phyloP scores from a whole-genome alignment of 345 rosid species.

The Citrus australasica region DNA sequence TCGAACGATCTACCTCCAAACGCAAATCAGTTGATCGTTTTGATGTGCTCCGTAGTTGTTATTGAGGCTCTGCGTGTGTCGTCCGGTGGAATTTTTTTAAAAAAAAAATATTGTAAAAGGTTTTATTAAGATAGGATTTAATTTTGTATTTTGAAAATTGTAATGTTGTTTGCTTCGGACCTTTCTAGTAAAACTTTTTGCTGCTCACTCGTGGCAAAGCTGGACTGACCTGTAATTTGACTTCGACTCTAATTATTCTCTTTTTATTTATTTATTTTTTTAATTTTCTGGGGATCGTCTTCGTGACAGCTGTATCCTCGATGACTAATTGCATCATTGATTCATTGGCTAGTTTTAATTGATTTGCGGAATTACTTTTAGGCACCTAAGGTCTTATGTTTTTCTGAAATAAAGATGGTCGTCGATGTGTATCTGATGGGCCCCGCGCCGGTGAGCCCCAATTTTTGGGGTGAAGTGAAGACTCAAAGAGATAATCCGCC shows the following conservation, averaged over 20 bases:
- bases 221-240: constrained; percentile 25
- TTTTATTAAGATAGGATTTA: no score
- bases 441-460: no score
- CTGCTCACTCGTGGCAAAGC: constrained; percentile 5
- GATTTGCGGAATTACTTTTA: not conserved
- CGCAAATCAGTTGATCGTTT: not conserved
- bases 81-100: no score
- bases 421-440: no score
- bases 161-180: not conserved
- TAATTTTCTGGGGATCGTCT: not conserved
- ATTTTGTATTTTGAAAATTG: no score
- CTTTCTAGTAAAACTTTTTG: constrained; percentile 1
- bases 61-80: no score
- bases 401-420: not conserved
- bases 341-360: not conserved
- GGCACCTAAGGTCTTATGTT: not conserved
- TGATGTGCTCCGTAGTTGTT: not conserved
- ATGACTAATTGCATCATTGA: not conserved
- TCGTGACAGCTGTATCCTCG: not conserved
- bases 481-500: no score
- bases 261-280: not conserved
- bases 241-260: not conserved
- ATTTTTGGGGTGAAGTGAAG: no score
- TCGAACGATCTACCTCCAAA: not conserved
- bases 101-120: no score